Base-by-base conservation (phyloP, 106 monocot species). In the Dendrobium chrysotoxum region DNA sequence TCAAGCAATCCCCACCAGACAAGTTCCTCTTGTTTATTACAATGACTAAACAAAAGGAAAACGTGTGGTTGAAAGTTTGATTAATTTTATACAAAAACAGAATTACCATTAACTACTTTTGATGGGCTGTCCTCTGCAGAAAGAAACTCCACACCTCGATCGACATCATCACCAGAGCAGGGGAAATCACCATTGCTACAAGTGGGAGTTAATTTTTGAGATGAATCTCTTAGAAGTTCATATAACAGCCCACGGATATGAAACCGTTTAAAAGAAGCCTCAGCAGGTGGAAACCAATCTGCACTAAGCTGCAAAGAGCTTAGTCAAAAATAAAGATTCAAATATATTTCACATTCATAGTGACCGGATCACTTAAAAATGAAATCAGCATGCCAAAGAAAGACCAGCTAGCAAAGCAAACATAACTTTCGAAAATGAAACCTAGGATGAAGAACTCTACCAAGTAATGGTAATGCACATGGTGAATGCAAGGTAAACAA, bases 231-330 rank as follows among this genome's bases (percentile, higher is more conserved):
- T 47, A 76, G n/a, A 76, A 76, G 76, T 11, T 47, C 76, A 47
- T 76, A 45, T n/a, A 76, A 16, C n/a, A 76, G 50, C 44, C 76
- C 76, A 47, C 76, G 76, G 28, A 76, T 76, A 50, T 76, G 47
- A 76, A 76, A 76, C 15, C 76, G 76, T 47, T 76, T 76, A 47
- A 76, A 76, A 76, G 76, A 76, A 76, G 76, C 76, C 28, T 76
- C 76, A 45, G 76, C 45, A 76, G 76, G 76, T 76, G 76, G 76
- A 76, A 76, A 76, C 76, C 76, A 76, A 50, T 76, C 76, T 50
- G 76, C 47, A 76, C 26, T 76, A 28, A 76, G 76, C 76, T 76
- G 76, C 46, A 26, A 76, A 76, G 76, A 76, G 76, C 23, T 46
- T 47, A 74, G 15, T 21, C 31, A 65, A 35, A 42, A 74, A 40